Evolutionary conservation across 2,329 filamentous ascomycete genomes (phyloP).

Genomic region (Canariomyces notabilis): DNA sequence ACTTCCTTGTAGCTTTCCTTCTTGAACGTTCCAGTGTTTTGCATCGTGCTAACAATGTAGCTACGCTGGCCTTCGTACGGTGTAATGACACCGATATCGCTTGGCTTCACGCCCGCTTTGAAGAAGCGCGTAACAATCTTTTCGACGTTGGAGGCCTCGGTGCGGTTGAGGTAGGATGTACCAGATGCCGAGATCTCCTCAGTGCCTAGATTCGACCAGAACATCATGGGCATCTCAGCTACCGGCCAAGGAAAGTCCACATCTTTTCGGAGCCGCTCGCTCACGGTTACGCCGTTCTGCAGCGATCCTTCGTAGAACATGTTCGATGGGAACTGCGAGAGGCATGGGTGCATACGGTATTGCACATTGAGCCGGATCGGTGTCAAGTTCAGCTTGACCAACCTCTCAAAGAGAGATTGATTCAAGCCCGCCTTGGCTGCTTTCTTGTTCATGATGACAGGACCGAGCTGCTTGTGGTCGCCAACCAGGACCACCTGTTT

Average conservation of each 20-base stretch:
- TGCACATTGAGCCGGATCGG: constrained; percentile 94
- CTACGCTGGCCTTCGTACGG: constrained; percentile 97
- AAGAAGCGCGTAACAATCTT: constrained; percentile 98
- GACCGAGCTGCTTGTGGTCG: constrained; percentile 95
- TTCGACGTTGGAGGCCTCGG: constrained; percentile 94
- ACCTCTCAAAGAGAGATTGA: constrained; percentile 95
- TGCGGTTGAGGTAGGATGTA: constrained; percentile 96
- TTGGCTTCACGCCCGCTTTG: constrained; percentile 93
- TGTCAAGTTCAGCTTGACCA: constrained; percentile 84
- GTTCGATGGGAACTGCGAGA: constrained; percentile 96
- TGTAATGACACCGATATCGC: constrained; percentile 94
- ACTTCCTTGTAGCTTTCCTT: constrained; percentile 99
- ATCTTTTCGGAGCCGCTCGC: constrained; percentile 81
- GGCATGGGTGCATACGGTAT: constrained; percentile 97
- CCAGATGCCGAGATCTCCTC: constrained; percentile 98
- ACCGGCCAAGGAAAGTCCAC: constrained; percentile 99
- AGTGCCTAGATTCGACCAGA: constrained; percentile 96
- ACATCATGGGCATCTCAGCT: constrained; percentile 96
- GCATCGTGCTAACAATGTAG: constrained; percentile 99
- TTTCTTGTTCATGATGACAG: constrained; percentile 99
- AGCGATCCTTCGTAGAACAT: constrained; percentile 99
- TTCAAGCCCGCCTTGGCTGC: constrained; percentile 95
- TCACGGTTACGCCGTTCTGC: constrained; percentile 91
- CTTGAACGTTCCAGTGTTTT: constrained; percentile 93
- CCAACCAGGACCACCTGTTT: constrained; percentile 99